Conservation (phyloP, 1,139 yeast genomes). For the Lodderomyces metapsilosis region DNA sequence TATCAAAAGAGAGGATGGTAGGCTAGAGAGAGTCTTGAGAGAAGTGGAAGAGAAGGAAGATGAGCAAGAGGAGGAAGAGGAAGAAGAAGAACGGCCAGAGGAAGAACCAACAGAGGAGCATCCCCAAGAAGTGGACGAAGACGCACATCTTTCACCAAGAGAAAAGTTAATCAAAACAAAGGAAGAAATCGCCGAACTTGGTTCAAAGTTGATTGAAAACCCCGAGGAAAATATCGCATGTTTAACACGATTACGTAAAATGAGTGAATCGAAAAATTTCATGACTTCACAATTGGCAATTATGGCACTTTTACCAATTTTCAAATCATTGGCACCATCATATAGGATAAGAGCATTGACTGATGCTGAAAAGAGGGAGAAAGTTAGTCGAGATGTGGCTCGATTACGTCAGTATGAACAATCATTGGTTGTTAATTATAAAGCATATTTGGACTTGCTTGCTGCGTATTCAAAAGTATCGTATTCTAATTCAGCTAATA, state of each 20-base stretch:
- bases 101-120: slow-evolving; percentile 17
- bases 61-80: slow-evolving; percentile 22
- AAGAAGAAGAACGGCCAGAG: slow-evolving; percentile 20
- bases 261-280: slow-evolving; percentile 66
- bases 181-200: slow-evolving; percentile 81
- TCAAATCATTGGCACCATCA: slow-evolving; percentile 83
- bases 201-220: slow-evolving; percentile 76
- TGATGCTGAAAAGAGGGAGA: slow-evolving; percentile 77
- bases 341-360: slow-evolving; percentile 81
- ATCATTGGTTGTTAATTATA: slow-evolving; percentile 65
- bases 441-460: slow-evolving; percentile 61
- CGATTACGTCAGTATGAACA: slow-evolving; percentile 79
- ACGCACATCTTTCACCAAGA: slow-evolving; percentile 52
- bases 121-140: slow-evolving; percentile 41
- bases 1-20: slow-evolving; percentile 70
- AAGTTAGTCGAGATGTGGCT: slow-evolving; percentile 79
- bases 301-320: slow-evolving; percentile 78
- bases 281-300: slow-evolving; percentile 73
- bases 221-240: slow-evolving; percentile 82
- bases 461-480: slow-evolving; percentile 40
- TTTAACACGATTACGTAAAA: slow-evolving; percentile 67
- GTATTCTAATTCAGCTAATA: slow-evolving; percentile 39
- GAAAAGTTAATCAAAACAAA: slow-evolving; percentile 61
- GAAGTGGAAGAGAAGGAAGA: slow-evolving; percentile 24
- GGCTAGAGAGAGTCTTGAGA: slow-evolving; percentile 59